Conservation (phyloP, 148 eudicot species). For the Rhododendron simsii region DNA sequence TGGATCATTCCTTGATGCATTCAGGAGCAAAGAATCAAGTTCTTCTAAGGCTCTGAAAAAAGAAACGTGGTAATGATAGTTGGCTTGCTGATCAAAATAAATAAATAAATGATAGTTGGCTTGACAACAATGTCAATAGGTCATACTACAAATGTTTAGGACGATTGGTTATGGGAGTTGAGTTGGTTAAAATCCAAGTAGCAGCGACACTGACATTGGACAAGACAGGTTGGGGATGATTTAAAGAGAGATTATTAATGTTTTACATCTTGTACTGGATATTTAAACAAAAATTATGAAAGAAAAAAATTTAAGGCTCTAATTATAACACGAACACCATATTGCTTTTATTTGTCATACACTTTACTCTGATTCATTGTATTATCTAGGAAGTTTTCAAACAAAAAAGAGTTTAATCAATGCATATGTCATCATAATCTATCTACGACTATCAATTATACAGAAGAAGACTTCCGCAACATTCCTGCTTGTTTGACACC, state of each 20-base stretch:
- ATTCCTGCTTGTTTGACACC: background rate
- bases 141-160: background rate
- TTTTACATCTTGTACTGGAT: background rate
- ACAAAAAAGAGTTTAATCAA: background rate
- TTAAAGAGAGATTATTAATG: background rate
- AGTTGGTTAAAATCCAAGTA: background rate
- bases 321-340: background rate
- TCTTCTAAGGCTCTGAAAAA: slow-evolving; percentile 74
- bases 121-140: background rate
- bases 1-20: slow-evolving; percentile 74
- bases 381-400: background rate
- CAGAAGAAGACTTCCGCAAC: background rate
- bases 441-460: background rate
- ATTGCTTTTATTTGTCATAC: background rate
- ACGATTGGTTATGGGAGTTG: background rate
- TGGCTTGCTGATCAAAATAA: background rate
- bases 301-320: background rate
- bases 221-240: background rate
- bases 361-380: background rate
- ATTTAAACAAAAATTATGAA: background rate
- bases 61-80: background rate
- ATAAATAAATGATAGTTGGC: background rate
- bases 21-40: slow-evolving; percentile 78
- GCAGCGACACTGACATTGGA: background rate
- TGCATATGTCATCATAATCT: background rate